phyloP scores from a whole-genome alignment of 371 early-diverging fungal species.

The Rhizopus microsporus region DNA sequence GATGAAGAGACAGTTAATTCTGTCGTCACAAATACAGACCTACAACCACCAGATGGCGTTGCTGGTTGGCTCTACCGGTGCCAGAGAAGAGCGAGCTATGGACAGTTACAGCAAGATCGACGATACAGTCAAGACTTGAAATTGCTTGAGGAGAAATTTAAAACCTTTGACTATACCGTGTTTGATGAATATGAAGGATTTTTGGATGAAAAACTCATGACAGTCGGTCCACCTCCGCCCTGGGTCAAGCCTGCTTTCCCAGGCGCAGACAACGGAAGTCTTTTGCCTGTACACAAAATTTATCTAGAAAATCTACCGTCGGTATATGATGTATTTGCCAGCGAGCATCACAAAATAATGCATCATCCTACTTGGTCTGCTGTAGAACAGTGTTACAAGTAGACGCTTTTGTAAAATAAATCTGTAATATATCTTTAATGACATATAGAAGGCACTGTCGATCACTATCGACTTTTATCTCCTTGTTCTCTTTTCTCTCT shows the following conservation, averaged over 20 bases:
- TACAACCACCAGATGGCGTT: constrained; percentile 13
- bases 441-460: no score
- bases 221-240: constrained; percentile 60
- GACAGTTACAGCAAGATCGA: constrained; percentile 1
- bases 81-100: neutral
- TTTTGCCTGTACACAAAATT: constrained; percentile 16
- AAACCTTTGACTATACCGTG: constrained; percentile 56
- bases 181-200: constrained; percentile 59
- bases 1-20: neutral
- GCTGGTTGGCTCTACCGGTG: constrained; percentile 20
- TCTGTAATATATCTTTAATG: no score
- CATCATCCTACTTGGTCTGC: neutral
- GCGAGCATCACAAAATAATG: neutral
- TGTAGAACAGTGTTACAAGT: no score
- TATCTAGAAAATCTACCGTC: constrained; percentile 11
- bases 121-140: constrained; percentile 15
- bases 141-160: constrained; percentile 46
- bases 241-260: constrained; percentile 59
- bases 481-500: no score
- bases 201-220: constrained; percentile 49
- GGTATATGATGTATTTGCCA: constrained; percentile 16
- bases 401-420: no score
- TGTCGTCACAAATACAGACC: constrained; percentile 2
- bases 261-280: constrained; percentile 28
- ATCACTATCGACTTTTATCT: no score